Percentiles rank a stretch among this genome's conserved stretches.
Evolutionary conservation across 495 filamentous ascomycete species (phyloP).

Genomic region (Aspergillus steynii): DNA sequence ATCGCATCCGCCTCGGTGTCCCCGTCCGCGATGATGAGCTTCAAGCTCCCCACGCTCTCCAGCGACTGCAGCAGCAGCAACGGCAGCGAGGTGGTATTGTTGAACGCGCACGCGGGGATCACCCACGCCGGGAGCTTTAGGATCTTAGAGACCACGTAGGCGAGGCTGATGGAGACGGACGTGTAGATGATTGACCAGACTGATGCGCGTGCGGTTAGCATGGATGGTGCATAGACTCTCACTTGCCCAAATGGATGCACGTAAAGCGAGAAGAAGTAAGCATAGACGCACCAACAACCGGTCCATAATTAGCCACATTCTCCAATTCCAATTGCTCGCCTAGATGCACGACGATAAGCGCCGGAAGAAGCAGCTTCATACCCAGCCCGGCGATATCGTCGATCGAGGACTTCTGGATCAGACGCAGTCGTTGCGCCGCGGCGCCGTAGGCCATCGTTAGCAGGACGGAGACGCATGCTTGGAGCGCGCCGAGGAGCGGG

Average conservation of each 20-base stretch:
- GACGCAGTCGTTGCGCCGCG: constrained; percentile 53
- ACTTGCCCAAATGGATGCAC: no score
- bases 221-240: no score
- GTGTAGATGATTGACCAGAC: constrained; percentile 60
- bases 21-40: constrained; percentile 48
- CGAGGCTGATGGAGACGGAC: constrained; percentile 53
- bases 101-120: constrained; percentile 68
- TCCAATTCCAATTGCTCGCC: constrained; percentile 62
- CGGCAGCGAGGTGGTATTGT: constrained; percentile 74
- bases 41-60: constrained; percentile 63
- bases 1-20: constrained; percentile 53
- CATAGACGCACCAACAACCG: constrained; percentile 38
- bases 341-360: constrained; percentile 67
- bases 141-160: constrained; percentile 38
- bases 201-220: background rate
- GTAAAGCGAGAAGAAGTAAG: no score
- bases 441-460: constrained; percentile 68
- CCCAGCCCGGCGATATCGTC: constrained; percentile 66
- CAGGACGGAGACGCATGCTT: constrained; percentile 69
- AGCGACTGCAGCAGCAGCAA: constrained; percentile 67
- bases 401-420: constrained; percentile 56
- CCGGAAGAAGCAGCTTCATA: constrained; percentile 69
- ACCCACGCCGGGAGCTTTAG: constrained; percentile 66
- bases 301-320: constrained; percentile 58
- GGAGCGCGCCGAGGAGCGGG: constrained; percentile 68